Percentiles rank a stretch among this genome's conserved stretches.
Conservation (phyloP, 768 basidiomycete genomes). For the Podaxis rugospora region DNA sequence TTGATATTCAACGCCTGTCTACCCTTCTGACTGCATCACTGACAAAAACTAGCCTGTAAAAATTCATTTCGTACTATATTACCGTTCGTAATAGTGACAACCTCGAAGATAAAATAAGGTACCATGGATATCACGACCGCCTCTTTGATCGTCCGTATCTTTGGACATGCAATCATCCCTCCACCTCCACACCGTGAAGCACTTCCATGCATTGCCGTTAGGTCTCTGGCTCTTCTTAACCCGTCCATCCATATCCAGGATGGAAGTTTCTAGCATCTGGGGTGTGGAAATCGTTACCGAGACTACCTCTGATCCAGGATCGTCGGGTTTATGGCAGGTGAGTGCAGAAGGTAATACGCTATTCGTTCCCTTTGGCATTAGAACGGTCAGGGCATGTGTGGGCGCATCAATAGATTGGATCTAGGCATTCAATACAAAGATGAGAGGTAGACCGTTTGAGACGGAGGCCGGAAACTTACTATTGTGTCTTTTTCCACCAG, state of each 20-base stretch:
- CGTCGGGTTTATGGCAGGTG: background rate
- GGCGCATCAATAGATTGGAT: slow-evolving; percentile 41
- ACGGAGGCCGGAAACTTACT: slow-evolving; percentile 26
- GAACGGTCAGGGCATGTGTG: slow-evolving; percentile 36
- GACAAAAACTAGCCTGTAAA: background rate
- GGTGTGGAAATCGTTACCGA: slow-evolving; percentile 38
- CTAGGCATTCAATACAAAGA: slow-evolving; percentile 22
- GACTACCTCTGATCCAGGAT: slow-evolving; percentile 17
- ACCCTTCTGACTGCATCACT: background rate
- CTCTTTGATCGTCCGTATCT: slow-evolving; percentile 22
- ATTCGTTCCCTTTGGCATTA: slow-evolving; percentile 33
- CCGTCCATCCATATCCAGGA: slow-evolving; percentile 50
- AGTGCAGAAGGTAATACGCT: slow-evolving; percentile 30
- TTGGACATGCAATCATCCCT: slow-evolving; percentile 22
- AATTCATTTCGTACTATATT: background rate
- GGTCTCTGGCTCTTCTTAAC: slow-evolving; percentile 36
- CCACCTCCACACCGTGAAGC: slow-evolving; percentile 52
- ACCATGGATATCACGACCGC: slow-evolving; percentile 43
- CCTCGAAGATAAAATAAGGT: slow-evolving; percentile 34
- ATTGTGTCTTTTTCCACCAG: slow-evolving; percentile 53
- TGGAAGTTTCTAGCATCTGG: slow-evolving; percentile 43
- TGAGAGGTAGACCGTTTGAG: background rate
- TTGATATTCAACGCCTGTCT: background rate
- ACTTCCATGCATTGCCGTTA: slow-evolving; percentile 56
- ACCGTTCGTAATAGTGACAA: slow-evolving; percentile 22